Conservation (phyloP, 805 yeast genomes). For the Candida coquimbonensis region DNA sequence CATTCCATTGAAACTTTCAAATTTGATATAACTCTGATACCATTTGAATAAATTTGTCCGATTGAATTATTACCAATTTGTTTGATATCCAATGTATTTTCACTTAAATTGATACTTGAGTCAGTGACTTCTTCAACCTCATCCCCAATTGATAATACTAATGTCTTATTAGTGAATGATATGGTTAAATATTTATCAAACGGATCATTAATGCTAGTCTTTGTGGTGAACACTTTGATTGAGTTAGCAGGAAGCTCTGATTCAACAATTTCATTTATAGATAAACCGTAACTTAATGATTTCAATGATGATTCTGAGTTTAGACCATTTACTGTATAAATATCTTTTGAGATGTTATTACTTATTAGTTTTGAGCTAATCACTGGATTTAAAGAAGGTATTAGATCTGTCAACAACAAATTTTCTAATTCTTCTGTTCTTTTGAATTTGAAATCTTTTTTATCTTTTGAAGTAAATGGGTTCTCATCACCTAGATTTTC, state of each 20-base stretch:
- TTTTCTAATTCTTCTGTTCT: conserved; percentile 40
- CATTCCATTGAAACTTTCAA: conserved; percentile 41
- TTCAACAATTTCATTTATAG: conserved; percentile 56
- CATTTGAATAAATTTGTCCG: conserved; percentile 67
- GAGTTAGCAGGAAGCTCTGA: conserved; percentile 71
- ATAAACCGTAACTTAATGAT: conserved; percentile 48
- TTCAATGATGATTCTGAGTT: conserved; percentile 40
- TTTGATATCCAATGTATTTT: conserved; percentile 59
- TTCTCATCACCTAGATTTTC: conserved; percentile 63
- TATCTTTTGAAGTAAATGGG: conserved; percentile 27
- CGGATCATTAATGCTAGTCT: conserved; percentile 33
- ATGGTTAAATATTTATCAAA: conserved; percentile 61
- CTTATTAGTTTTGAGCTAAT: conserved; percentile 31
- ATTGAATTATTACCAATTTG: conserved; percentile 59
- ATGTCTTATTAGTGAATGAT: conserved; percentile 57
- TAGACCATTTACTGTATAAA: conserved; percentile 37
- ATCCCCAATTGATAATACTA: conserved; percentile 73
- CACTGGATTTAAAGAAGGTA: conserved; percentile 45
- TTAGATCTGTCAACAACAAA: conserved; percentile 48
- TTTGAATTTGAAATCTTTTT: conserved; percentile 23
- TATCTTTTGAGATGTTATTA: conserved; percentile 30
- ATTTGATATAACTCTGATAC: conserved; percentile 51
- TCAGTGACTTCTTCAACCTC: conserved; percentile 68
- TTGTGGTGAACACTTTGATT: conserved; percentile 57
- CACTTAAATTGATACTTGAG: conserved; percentile 49